These are phyloP conservation scores for Flaveria ramosissima DNA, from an alignment of 129 eudicot species.

Conservation along the genomic window DNA sequence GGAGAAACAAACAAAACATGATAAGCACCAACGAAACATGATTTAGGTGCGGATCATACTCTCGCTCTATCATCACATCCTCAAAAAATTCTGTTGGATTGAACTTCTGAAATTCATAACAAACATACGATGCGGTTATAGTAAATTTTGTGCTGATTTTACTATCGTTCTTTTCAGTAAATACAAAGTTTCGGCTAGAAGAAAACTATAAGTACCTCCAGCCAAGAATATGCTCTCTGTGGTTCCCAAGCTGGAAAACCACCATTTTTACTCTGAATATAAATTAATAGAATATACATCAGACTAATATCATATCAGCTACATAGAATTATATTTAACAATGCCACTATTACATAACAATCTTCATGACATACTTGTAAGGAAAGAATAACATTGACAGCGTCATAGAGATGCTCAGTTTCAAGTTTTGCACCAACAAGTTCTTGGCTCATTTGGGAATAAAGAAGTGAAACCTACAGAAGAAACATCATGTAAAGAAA, in stretches of 20 bases:
- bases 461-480: slow-evolving; percentile 46
- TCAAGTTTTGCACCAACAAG: slow-evolving; percentile 55
- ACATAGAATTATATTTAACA: background rate
- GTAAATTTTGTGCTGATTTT: background rate
- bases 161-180: too few relatives aligned
- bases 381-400: slow-evolving; percentile 63
- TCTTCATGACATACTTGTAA: slow-evolving; percentile 47
- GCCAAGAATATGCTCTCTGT: slow-evolving; percentile 63
- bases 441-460: slow-evolving; percentile 51
- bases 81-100: slow-evolving; percentile 64
- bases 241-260: slow-evolving; percentile 89
- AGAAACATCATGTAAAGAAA: background rate
- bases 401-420: slow-evolving; percentile 50
- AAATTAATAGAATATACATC: background rate
- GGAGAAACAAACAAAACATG: background rate
- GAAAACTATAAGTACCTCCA: slow-evolving; percentile 51
- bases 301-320: background rate
- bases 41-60: slow-evolving; percentile 44
- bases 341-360: slow-evolving; percentile 14
- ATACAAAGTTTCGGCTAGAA: background rate
- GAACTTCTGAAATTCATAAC: slow-evolving; percentile 44
- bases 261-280: slow-evolving; percentile 58
- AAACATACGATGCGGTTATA: background rate
- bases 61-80: slow-evolving; percentile 60
- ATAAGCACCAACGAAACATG: background rate